Evolutionary conservation across 1,139 yeast species (phyloP).

Genomic region (Wickerhamomyces sp.): DNA sequence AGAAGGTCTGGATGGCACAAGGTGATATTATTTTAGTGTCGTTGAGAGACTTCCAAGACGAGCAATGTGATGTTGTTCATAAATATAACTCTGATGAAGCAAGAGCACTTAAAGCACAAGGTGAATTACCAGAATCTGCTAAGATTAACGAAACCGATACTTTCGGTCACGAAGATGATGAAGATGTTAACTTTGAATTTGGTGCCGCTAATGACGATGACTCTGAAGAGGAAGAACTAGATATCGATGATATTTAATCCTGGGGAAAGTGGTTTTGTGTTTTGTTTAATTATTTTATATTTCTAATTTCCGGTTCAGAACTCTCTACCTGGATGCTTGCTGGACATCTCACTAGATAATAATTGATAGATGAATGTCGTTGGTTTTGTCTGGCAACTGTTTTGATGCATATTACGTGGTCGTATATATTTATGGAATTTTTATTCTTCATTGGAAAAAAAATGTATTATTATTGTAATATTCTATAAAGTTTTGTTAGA

Average conservation of each 20-base stretch:
- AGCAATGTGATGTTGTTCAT: slow-evolving; percentile 96
- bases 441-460: not conserved
- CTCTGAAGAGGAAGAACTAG: slow-evolving; percentile 71
- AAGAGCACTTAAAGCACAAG: slow-evolving; percentile 90
- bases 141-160: slow-evolving; percentile 97
- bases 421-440: not conserved
- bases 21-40: slow-evolving; percentile 97
- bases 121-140: slow-evolving; percentile 95
- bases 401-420: not conserved
- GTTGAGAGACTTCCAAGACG: slow-evolving; percentile 97
- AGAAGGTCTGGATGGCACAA: slow-evolving; percentile 99
- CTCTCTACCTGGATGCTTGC: no score
- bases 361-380: not conserved
- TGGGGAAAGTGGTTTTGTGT: not conserved
- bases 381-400: not conserved
- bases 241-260: slow-evolving; percentile 76
- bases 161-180: slow-evolving; percentile 94
- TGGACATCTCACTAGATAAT: not conserved
- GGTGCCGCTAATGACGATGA: slow-evolving; percentile 89
- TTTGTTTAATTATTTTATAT: slow-evolving; percentile 6
- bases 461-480: not conserved
- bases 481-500: slow-evolving; percentile 6
- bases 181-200: slow-evolving; percentile 97
- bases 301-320: slow-evolving; percentile 8
- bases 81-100: slow-evolving; percentile 98